Conservation (phyloP, 768 basidiomycete species). For the Lactarius trivialis region DNA sequence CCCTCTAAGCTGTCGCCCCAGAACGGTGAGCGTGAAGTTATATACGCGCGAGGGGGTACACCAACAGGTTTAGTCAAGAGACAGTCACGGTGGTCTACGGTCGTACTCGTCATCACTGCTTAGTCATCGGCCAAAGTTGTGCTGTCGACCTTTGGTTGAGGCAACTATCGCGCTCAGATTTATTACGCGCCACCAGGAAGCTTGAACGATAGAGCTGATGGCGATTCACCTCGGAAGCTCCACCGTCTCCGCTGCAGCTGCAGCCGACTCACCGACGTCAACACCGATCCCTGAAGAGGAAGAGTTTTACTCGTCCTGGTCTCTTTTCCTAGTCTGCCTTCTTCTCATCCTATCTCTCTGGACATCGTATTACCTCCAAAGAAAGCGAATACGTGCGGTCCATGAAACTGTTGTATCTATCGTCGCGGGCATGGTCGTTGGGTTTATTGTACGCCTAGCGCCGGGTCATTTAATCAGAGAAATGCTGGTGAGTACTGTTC, state of each 20-base stretch:
- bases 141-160: neutral
- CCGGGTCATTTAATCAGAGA: slow-evolving; percentile 93
- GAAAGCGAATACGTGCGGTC: slow-evolving; percentile 89
- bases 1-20: too few relatives aligned
- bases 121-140: neutral
- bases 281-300: slow-evolving; percentile 51
- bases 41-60: too few relatives aligned
- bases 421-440: slow-evolving; percentile 94
- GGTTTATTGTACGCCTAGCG: slow-evolving; percentile 79
- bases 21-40: too few relatives aligned
- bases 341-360: slow-evolving; percentile 91
- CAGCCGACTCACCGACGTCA: slow-evolving; percentile 13
- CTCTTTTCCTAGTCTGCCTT: slow-evolving; percentile 86
- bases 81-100: too few relatives aligned
- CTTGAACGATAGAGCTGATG: slow-evolving; percentile 5
- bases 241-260: slow-evolving; percentile 6
- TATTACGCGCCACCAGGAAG: neutral
- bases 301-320: slow-evolving; percentile 90
- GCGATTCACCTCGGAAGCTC: slow-evolving; percentile 14
- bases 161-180: neutral
- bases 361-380: slow-evolving; percentile 97
- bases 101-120: too few relatives aligned
- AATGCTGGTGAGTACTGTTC: slow-evolving; percentile 75
- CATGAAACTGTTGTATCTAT: slow-evolving; percentile 97
- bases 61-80: too few relatives aligned